Evolutionary conservation across 495 filamentous ascomycete genomes (phyloP), one percentile per base, ranked within the genome.

Genomic region (Parathielavia appendiculata): DNA sequence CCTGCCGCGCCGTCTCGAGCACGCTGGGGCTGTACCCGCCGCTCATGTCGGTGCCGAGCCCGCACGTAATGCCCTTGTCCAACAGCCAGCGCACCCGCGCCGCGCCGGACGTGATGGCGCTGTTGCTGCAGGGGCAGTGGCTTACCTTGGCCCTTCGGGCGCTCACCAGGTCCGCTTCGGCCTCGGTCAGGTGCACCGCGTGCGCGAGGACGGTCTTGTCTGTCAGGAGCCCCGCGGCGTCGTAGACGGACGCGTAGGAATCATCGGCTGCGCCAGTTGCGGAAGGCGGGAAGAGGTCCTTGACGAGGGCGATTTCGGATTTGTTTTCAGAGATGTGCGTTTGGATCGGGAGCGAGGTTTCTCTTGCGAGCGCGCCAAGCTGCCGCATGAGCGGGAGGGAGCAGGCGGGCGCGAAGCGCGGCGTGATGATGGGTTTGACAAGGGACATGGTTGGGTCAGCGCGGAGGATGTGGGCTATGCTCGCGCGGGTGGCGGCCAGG

Each of bases 311-410:
- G 47, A 89, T 66, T 71, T 98, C 93, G 63, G 74, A 68, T 4
- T 65, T 73, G 73, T 95, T 97, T 69, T 98, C 93, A 0, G 86
- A 84, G 69, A 98, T 86, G 73, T 98, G 93, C 1, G 93, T 98
- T 73, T 98, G 93, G 50, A 91, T 81, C 13, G 85, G 85, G 0
- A 92, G 70, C 9, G 72, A 14, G 69, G 13, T 81, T 34, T 81
- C 75, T 10, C 69, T 67, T 0, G 87, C 85, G 1, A 96, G 74
- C 5, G 72, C 59, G 20, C 86, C 92, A 1, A 97, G 82, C 0
- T 62, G 69, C 5, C 64, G 16, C 63, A 98, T 78, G 13, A 84
- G 73, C 5, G 80, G 72, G 0, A 69, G 56, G 0, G 83, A 81
- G 63, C 93, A 97, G 5, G 81, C 80, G 0, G 89, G 91, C 0